Base-by-base conservation (phyloP, 257 asterid genomes). In the Oldenlandia corymbosa region DNA sequence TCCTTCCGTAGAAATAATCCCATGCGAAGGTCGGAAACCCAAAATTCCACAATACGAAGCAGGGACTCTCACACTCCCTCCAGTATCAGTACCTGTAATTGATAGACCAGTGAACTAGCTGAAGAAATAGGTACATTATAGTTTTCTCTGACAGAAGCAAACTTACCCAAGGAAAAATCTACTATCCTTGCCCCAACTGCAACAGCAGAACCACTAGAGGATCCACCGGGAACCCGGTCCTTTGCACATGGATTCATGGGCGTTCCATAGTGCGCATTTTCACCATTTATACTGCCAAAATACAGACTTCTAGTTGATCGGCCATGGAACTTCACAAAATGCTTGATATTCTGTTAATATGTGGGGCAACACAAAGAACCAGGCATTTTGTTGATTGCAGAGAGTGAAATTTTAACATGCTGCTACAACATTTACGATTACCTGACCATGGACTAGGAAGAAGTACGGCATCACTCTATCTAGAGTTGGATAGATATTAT, bases 161-260 rank as follows among this genome's bases (percentile, higher is more conserved):
- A 58, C 20, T 72, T 62, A 87, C 97, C 95, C 62, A 91, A 71
- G 60, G 98, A 79, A 80, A 91, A 88, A 86, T 91, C 94, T 1
- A 80, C 86, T 64, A 83, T 82, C 65, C 16, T 70, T 51, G 94
- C 89, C 50, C 82, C 95, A 72, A 91, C 98, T 3, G 94, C 88
- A 24, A 86, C 96, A 14, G 98, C 98, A 57, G 98, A 88, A 63
- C 98, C 98, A 69, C 96, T 91, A 30, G 98, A 91, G 24, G 98
- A 91, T 43, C 98, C 96, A 66, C 98, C 98, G 27, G 98, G 98
- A 68, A 91, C 88, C 65, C 96, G 69, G 66, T 91, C 95, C 55
- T 80, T 68, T 30, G 96, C 91, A 75, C 84, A 75, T 27, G 96
- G 96, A 77, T 91, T 88, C 18, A 66, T 59, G 36, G 98, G 95